Base-by-base conservation (phyloP, 257 asterid species). In the Knoxia roxburghii region DNA sequence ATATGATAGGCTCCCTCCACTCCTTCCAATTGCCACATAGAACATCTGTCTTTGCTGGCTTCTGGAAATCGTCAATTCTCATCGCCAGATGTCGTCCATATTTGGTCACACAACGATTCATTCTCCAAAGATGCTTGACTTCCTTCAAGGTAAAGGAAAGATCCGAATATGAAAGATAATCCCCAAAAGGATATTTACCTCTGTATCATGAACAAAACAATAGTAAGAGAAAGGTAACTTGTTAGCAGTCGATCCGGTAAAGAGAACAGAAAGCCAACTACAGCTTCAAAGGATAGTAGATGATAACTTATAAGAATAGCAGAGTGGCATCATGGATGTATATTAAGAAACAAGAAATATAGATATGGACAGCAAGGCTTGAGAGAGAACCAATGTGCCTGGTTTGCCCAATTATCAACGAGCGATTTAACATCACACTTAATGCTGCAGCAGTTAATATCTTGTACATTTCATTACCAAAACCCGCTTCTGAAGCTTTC, bases 341-440 rank as follows among this genome's bases (percentile, higher is more conserved):
- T 41, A 48, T 43, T 29, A 64, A 29, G n/a, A 24, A 73, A 32
- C n/a, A 69, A 61, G n/a, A 65, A 74, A 68, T 29, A 57, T 53
- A 67, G 77, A 78, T 49, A 68, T 60, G 70, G 79, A 87, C 59
- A 86, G 87, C 78, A 83, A 92, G 96, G 95, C 89, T 82, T 76
- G 94, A 84, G 97, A 82, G 84, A 84, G 86, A 88, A 94, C 95
- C 97, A 84, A 87, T 86, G 79, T 94, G 97, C 99, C 97, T 94
- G 96, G 97, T 87, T 90, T 94, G 97, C 78, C 96, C 99, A 62
- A 94, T 90, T 68, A 94, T 90, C 80, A 94, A 72, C n/a, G 99
- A 94, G 69, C 99, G 95, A 79, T 94, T 94, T 88, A 94, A 75
- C 95, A 94, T 94, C 74, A 94, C 95, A 50, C 99, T 94, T 75